Base-by-base conservation (phyloP, 1,284 basidiomycete species). In the Moniliophthora roreri region DNA sequence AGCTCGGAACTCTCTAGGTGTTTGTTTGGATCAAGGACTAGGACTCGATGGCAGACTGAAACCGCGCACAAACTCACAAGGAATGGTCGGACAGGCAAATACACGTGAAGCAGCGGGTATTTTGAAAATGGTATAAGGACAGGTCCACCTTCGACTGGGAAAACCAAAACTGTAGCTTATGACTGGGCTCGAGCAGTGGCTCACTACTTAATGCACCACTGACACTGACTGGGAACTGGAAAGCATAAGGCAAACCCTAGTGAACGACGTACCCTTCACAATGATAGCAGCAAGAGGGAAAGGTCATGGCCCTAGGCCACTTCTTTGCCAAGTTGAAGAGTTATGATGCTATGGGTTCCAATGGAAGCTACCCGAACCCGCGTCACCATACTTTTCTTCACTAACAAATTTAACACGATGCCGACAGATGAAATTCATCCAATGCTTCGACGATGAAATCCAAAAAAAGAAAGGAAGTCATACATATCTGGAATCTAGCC, bases 271-370 rank as follows among this genome's bases (percentile, higher is more conserved):
- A 1, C 96, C 97, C 0, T 99, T 98, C 70, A 98, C 95, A 4
- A 95, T 93, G 84, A 93, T 99, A 63, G 93, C 94, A 26, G 95
- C 90, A 11, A 95, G 93, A 72, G 96, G 97, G 96, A n/a, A 93
- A 95, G 69, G 91, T 99, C 62, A 89, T 93, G 34, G 98, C 98
- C 78, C 84, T 98, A 15, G 96, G 96, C 3, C 82, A 96, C 38
- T 96, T 93, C 21, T 98, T 98, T 72, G 94, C 96, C 15, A 81
- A 95, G 48, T 96, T 95, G 45, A 83, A 96, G 66, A 96, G 99
- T 67, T 99, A 98, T 66, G 96, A 99, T 69, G 96, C 96, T 24
- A 98, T 98, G 91, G 94, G 95, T 54, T 93, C 95, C 55, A 96
- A 98, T 69, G 95, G 96, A 69, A n/a, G n/a, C n/a, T n/a, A n/a